Evolutionary conservation across 306 rosid species (phyloP).

Genomic region (Fragaria iinumae): DNA sequence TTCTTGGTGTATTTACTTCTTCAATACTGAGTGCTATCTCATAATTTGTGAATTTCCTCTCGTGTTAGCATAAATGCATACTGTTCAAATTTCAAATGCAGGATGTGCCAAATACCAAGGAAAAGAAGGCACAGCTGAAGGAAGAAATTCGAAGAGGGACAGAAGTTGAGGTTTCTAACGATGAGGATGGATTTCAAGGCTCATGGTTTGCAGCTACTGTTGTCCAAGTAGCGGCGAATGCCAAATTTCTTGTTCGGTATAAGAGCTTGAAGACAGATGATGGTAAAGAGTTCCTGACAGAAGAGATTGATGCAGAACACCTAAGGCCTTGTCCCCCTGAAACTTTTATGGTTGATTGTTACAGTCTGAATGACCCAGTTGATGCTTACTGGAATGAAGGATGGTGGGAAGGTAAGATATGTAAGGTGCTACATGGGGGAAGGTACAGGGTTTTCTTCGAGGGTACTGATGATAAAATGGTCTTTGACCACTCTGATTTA

Average conservation of each 20-base stretch:
- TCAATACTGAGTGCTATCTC: too few species aligned
- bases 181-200: constrained; percentile 72
- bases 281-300: constrained; percentile 37
- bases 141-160: constrained; percentile 33
- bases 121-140: constrained; percentile 18
- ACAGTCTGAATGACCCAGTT: constrained; percentile 42
- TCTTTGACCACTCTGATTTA: constrained; percentile 42
- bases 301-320: constrained; percentile 43
- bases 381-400: constrained; percentile 62
- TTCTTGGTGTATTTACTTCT: neutral
- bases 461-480: constrained; percentile 35
- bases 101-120: constrained; percentile 6
- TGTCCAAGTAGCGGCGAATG: constrained; percentile 29
- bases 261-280: constrained; percentile 46
- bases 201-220: constrained; percentile 66
- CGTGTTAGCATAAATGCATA: neutral
- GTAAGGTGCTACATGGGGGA: constrained; percentile 39
- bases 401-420: constrained; percentile 75
- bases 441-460: constrained; percentile 54
- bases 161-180: constrained; percentile 59
- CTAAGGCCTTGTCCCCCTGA: constrained; percentile 61
- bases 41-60: neutral
- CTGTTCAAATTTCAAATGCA: constrained; percentile 7
- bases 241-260: constrained; percentile 41
- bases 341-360: constrained; percentile 24